Evolutionary conservation across 257 asterid species (phyloP).

Genomic region (Lycium ferocissimum): DNA sequence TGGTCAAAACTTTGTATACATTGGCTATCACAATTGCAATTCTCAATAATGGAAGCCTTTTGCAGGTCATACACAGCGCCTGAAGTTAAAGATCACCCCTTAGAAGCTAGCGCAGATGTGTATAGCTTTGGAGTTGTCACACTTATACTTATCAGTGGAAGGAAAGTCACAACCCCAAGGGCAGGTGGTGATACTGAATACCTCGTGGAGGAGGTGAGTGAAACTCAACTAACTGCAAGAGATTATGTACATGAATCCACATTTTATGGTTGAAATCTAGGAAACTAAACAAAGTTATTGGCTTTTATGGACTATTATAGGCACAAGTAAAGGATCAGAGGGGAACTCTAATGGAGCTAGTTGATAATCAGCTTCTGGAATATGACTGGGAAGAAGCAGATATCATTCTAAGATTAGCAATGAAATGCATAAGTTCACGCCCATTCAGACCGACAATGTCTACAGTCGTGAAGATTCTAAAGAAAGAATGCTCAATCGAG

Average conservation of each 20-base stretch:
- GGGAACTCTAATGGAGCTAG: not conserved
- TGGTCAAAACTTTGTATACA: too few species aligned
- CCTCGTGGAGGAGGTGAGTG: not conserved
- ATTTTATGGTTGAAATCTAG: not conserved
- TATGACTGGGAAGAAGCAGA: not conserved
- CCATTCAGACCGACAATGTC: conserved; percentile 1
- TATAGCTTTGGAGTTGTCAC: conserved; percentile 30
- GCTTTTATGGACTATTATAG: not conserved
- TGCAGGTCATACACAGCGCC: not conserved
- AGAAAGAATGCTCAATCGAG: not conserved
- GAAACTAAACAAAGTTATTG: not conserved
- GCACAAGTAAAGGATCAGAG: not conserved
- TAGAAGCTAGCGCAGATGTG: conserved; percentile 11
- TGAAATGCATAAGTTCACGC: not conserved
- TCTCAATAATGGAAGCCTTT: too few species aligned
- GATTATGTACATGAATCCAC: not conserved
- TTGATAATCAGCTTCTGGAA: not conserved
- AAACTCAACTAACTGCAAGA: not conserved
- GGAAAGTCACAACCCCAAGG: not conserved
- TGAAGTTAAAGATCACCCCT: not conserved
- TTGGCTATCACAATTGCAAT: too few species aligned
- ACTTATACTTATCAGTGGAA: conserved; percentile 23
- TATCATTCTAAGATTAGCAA: not conserved
- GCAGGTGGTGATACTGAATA: not conserved
- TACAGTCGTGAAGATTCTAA: not conserved